Conservation (phyloP, 139 green algal species). For the Picochlorum costavermella region DNA sequence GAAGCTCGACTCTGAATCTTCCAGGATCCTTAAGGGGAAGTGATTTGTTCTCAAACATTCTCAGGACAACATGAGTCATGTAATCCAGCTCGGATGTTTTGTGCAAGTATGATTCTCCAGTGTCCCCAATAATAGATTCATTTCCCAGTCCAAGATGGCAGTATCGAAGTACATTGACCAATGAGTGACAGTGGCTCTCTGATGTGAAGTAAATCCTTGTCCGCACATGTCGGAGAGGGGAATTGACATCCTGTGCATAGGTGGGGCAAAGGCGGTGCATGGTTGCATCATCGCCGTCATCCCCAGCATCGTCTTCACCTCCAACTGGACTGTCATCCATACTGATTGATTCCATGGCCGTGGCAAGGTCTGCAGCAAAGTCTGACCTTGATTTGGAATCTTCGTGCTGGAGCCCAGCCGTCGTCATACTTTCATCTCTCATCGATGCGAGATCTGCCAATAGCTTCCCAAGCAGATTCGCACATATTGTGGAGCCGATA, state of each 20-base stretch:
- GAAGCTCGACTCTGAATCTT: slow-evolving; percentile 81
- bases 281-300: slow-evolving; percentile 9
- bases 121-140: slow-evolving; percentile 23
- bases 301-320: not conserved
- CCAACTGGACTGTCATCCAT: not conserved
- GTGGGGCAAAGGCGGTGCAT: slow-evolving; percentile 71
- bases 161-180: slow-evolving; percentile 90
- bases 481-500: slow-evolving; percentile 67
- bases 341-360: not conserved
- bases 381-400: not conserved
- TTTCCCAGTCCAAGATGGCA: slow-evolving; percentile 41
- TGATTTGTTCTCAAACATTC: slow-evolving; percentile 91
- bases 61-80: slow-evolving; percentile 91
- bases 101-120: slow-evolving; percentile 35
- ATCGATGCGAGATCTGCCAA: slow-evolving; percentile 84
- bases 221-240: slow-evolving; percentile 86
- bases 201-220: slow-evolving; percentile 98
- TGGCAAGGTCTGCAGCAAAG: slow-evolving; percentile 2
- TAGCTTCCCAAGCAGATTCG: slow-evolving; percentile 83
- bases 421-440: slow-evolving; percentile 59
- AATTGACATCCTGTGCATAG: slow-evolving; percentile 90
- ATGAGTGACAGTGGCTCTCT: slow-evolving; percentile 88
- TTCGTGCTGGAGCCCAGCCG: slow-evolving; percentile 25
- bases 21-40: slow-evolving; percentile 56
- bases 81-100: slow-evolving; percentile 85